phyloP scores from a whole-genome alignment of 768 basidiomycete genomes.

The Antrodiella citrinella region DNA sequence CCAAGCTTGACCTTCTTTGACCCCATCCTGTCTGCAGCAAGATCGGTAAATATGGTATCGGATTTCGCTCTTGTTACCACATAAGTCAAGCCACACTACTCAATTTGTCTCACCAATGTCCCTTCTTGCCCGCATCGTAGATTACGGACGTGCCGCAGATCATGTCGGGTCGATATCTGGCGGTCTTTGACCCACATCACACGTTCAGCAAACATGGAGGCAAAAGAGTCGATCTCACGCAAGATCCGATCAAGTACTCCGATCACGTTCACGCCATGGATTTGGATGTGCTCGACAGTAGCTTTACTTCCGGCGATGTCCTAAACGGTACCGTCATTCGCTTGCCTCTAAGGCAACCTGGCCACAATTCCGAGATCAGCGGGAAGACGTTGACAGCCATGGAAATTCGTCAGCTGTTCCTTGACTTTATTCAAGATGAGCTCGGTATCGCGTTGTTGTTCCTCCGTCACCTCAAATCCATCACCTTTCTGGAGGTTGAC shows the following conservation, averaged over 20 bases:
- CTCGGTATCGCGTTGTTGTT: constrained; percentile 35
- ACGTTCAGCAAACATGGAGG: constrained; percentile 24
- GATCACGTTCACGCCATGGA: constrained; percentile 28
- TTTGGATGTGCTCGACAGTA: constrained; percentile 13
- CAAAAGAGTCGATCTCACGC: constrained; percentile 21
- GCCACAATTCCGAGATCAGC: constrained; percentile 26
- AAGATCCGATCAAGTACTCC: constrained; percentile 14
- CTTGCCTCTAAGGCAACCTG: constrained; percentile 34
- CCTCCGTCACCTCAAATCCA: constrained; percentile 28
- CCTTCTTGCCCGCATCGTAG: constrained; percentile 21
- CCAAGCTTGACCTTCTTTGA: background rate
- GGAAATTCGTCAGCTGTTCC: constrained; percentile 32
- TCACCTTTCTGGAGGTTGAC: constrained; percentile 33
- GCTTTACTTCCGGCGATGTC: constrained; percentile 12
- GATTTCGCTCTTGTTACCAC: constrained; percentile 43
- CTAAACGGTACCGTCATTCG: constrained; percentile 37
- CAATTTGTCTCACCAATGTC: background rate
- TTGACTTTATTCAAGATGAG: constrained; percentile 33
- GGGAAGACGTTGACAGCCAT: constrained; percentile 21
- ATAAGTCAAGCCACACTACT: constrained; percentile 18
- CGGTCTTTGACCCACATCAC: constrained; percentile 37
- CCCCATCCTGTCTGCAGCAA: constrained; percentile 24
- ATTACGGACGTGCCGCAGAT: constrained; percentile 43
- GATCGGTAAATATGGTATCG: constrained; percentile 48
- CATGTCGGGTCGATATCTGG: constrained; percentile 31